Base-by-base conservation (phyloP, 257 asterid species). In the Scutellaria minor region DNA sequence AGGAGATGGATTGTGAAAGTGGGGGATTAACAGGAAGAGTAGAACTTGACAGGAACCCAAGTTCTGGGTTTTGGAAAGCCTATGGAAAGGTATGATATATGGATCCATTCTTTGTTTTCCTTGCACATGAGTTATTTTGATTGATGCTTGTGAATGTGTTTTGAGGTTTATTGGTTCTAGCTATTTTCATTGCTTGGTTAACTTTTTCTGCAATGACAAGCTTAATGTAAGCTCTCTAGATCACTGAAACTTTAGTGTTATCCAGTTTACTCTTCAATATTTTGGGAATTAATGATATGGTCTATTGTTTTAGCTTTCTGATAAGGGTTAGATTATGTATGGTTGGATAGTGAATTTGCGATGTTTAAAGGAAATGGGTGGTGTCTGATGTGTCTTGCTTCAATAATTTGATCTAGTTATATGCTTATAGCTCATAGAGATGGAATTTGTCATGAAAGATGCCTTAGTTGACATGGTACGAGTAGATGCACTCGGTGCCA, bases 1-100 rank as follows among this genome's bases (percentile, higher is more conserved):
- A 72, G 77, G 87, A 70, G 53, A 63, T 84, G 75, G 95, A 94
- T 79, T 81, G 81, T 75, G 90, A 85, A 80, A 79, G 52, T 60
- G 93, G 88, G 53, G 89, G 77, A 61, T 40, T 66, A 4, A 7
- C 59, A 6, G 72, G 81, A 42, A 75, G 67, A 74, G 70, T 55
- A 35, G 88, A 78, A 47, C 79, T 54, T 22, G 64, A 76, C 15
- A 79, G 75, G 75, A 72, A 74, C 18, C 63, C 71, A 37, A 76
- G 20, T 46, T 66, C 40, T 35, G 85, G 86, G 79, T 69, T 81
- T 18, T 82, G 84, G 79, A 71, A 64, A 72, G 82, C 37, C 50
- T 52, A 83, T 61, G 58, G 40, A 13, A 89, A 88, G 96, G 98
- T 91, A 74, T 73, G 77, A 40, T 54, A 66, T 64, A 31, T 6